Evolutionary conservation across 495 filamentous ascomycete species (phyloP).

Genomic region (Acidiella bohemica): DNA sequence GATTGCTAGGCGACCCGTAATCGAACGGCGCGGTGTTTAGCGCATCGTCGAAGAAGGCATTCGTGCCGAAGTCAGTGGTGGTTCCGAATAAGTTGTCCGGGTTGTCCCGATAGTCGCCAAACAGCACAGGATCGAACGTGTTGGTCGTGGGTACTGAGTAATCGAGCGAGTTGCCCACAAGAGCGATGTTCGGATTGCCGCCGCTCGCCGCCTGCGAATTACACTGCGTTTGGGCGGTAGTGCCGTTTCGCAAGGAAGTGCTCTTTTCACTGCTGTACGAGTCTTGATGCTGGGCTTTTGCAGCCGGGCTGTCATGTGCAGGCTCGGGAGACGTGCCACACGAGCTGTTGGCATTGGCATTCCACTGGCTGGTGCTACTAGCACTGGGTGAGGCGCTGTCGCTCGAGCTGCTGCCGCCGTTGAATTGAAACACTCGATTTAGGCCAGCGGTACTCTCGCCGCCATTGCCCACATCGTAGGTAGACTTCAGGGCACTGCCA

Average conservation of each 20-base stretch:
- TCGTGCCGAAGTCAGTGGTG: conserved; percentile 41
- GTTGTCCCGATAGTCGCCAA: conserved; percentile 85
- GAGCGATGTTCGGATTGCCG: conserved; percentile 24
- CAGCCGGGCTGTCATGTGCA: conserved; percentile 39
- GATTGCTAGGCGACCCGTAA: conserved; percentile 15
- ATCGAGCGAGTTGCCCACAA: conserved; percentile 24
- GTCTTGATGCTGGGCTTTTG: conserved; percentile 15
- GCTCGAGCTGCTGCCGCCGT: conserved; percentile 30
- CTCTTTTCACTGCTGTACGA: conserved; percentile 2
- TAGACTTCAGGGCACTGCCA: conserved; percentile 15
- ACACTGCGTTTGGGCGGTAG: conserved; percentile 17
- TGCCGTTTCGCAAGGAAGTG: background rate
- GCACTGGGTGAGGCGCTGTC: conserved; percentile 20
- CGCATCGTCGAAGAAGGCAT: conserved; percentile 84
- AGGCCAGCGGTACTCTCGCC: conserved; percentile 24
- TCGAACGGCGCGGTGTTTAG: conserved; percentile 43
- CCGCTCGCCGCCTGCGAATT: conserved; percentile 34
- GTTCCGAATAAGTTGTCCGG: conserved; percentile 59
- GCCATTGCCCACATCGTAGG: conserved; percentile 7
- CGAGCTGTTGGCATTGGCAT: conserved; percentile 54
- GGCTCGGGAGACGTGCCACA: conserved; percentile 70
- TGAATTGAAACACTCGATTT: conserved; percentile 26
- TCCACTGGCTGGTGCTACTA: conserved; percentile 33
- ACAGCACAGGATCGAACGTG: conserved; percentile 74
- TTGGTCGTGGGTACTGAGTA: conserved; percentile 5